phyloP scores from a whole-genome alignment of 2,329 filamentous ascomycete species.

The Exophiala alcalophila region DNA sequence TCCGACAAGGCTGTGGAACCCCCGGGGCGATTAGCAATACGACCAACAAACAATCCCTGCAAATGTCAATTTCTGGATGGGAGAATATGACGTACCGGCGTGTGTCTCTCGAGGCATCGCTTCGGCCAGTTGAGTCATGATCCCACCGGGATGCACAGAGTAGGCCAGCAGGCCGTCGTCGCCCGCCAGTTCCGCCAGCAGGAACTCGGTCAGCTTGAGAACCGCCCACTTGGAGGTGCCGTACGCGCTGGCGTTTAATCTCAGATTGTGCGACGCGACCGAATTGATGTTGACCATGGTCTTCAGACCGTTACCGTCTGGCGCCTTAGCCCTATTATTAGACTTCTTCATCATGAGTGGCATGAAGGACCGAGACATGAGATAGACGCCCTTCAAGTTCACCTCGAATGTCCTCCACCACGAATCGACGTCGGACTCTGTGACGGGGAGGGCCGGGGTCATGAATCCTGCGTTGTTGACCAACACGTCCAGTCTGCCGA shows the following conservation, averaged over 20 bases:
- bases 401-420: conserved; percentile 51
- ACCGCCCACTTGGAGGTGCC: conserved; percentile 47
- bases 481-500: conserved; percentile 30
- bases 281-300: conserved; percentile 41
- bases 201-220: conserved; percentile 46
- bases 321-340: no score
- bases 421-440: conserved; percentile 34
- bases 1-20: conserved; percentile 11
- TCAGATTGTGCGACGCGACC: conserved; percentile 38
- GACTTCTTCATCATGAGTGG: conserved; percentile 34
- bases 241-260: conserved; percentile 43
- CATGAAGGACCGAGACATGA: conserved; percentile 27
- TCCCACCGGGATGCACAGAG: conserved; percentile 23
- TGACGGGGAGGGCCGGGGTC: conserved; percentile 26
- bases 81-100: conserved; percentile 6
- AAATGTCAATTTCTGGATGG: no score
- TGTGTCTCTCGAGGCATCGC: conserved; percentile 19
- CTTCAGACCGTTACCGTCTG: conserved; percentile 17
- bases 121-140: conserved; percentile 24
- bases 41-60: no score
- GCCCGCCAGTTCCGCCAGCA: conserved; percentile 44
- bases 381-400: conserved; percentile 48
- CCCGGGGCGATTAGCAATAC: no score
- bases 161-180: conserved; percentile 28
- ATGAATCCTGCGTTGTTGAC: conserved; percentile 30